phyloP scores from a whole-genome alignment of 2,329 filamentous ascomycete genomes.

The Calonectria fujianensis region DNA sequence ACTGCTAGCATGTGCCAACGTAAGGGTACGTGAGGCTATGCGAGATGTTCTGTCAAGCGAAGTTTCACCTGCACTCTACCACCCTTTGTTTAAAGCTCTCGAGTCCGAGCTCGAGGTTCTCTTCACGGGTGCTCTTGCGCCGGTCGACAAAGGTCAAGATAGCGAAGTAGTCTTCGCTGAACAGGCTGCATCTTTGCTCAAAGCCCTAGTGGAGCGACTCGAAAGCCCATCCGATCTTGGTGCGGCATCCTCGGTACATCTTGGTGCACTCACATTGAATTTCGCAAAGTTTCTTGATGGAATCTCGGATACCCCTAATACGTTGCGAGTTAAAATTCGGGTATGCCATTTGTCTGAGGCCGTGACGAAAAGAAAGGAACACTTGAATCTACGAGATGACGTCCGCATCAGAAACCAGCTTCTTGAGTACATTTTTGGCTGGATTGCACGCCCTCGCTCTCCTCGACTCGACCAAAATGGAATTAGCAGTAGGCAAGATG shows the following conservation, averaged over 20 bases:
- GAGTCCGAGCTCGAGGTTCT: conserved; percentile 79
- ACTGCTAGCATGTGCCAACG: conserved; percentile 78
- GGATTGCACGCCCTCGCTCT: conserved; percentile 78
- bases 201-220: conserved; percentile 77
- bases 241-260: conserved; percentile 77
- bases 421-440: conserved; percentile 80
- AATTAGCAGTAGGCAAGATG: conserved; percentile 71
- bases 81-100: conserved; percentile 78
- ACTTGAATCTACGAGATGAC: conserved; percentile 81
- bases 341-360: conserved; percentile 81
- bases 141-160: conserved; percentile 72
- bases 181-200: conserved; percentile 78
- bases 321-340: conserved; percentile 79
- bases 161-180: conserved; percentile 80
- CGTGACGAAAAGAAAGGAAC: conserved; percentile 79
- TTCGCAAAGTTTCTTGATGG: conserved; percentile 81
- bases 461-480: conserved; percentile 66
- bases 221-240: conserved; percentile 78
- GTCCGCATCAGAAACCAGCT: conserved; percentile 81
- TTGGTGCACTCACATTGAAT: conserved; percentile 78
- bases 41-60: conserved; percentile 80
- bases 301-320: conserved; percentile 72
- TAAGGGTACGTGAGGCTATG: conserved; percentile 80
- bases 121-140: conserved; percentile 74
- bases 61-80: conserved; percentile 76